phyloP scores from a whole-genome alignment of 768 basidiomycete genomes.

The Amanita rubescens region DNA sequence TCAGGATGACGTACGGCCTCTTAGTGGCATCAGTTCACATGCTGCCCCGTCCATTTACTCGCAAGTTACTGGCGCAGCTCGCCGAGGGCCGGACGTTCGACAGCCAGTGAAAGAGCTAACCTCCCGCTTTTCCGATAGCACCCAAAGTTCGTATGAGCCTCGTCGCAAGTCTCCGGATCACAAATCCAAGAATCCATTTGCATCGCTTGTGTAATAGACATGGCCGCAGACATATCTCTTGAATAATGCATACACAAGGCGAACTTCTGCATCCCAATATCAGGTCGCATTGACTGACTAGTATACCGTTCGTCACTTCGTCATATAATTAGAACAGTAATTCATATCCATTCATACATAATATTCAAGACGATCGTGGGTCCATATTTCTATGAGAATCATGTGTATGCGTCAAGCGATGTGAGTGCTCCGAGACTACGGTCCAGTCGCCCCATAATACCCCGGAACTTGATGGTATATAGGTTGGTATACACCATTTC shows the following conservation, averaged over 20 bases:
- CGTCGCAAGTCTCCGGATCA: background rate
- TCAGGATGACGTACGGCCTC: background rate
- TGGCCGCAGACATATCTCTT: background rate
- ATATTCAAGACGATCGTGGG: background rate
- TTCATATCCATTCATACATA: too few relatives aligned
- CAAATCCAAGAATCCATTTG: background rate
- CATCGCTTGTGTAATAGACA: background rate
- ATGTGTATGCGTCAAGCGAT: background rate
- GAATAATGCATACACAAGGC: background rate
- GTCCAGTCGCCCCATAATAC: slow-evolving; percentile 34
- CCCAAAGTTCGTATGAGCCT: background rate
- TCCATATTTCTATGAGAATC: background rate
- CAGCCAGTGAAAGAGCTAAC: slow-evolving; percentile 39
- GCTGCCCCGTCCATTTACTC: slow-evolving; percentile 48
- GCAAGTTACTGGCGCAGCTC: slow-evolving; percentile 57
- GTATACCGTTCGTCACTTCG: background rate
- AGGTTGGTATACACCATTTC: slow-evolving; percentile 36
- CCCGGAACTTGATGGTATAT: slow-evolving; percentile 25
- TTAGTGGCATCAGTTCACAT: slow-evolving; percentile 13
- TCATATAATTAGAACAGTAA: too few relatives aligned
- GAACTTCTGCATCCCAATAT: background rate
- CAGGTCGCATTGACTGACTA: background rate
- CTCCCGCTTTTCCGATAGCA: slow-evolving; percentile 2
- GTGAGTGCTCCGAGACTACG: slow-evolving; percentile 9
- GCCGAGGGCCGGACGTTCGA: slow-evolving; percentile 61